Evolutionary conservation across 2,329 filamentous ascomycete species (phyloP), one percentile per base, ranked within the genome.

Genomic region (Calonectria crousiana): DNA sequence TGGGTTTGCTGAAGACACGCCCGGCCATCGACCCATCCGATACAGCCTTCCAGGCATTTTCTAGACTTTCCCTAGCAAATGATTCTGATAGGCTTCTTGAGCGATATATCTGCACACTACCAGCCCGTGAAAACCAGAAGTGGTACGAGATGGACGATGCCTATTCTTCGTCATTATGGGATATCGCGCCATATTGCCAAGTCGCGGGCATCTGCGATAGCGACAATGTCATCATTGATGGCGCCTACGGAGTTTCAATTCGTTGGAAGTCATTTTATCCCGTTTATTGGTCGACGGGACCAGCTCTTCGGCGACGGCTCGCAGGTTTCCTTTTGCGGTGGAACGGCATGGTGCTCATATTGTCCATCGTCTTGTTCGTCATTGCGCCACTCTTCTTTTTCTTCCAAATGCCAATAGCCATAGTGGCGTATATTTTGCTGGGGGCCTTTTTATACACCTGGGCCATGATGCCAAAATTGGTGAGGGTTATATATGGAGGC

Each of bases 41-140:
- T 44, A 81, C 80, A 16, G 74, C 80, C 14, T 85, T 85, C 77
- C 83, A 85, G 69, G 83, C 83, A 32, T 85, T 85, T 73, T 82
- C 83, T 2, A 75, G 83, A 26, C 65, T 85, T 1, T 85, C 84
- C 0, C 69, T 84, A 16, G 79, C 82, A 18, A 84, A 85, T 9
- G 83, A 85, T 77, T 81, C 79, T 9, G 84, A 85, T 64, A 76
- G 72, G 51, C 79, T 85, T 2, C 77, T 85, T 1, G 83, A 84
- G 71, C 79, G 84, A 4, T 82, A 82, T 32, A 78, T 84, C 41
- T 84, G 82, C 53, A 79, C 79, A 2, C 76, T 83, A 6, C 82
- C 83, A 0, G 28, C 72, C 0, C 41, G 72, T 2, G 74, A 65
- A 1, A 65, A 75, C 0, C 82, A 84, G 44, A 73, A 80, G 9